Base-by-base conservation (phyloP, 805 yeast genomes). In the Yarrowia phangngaensis region DNA sequence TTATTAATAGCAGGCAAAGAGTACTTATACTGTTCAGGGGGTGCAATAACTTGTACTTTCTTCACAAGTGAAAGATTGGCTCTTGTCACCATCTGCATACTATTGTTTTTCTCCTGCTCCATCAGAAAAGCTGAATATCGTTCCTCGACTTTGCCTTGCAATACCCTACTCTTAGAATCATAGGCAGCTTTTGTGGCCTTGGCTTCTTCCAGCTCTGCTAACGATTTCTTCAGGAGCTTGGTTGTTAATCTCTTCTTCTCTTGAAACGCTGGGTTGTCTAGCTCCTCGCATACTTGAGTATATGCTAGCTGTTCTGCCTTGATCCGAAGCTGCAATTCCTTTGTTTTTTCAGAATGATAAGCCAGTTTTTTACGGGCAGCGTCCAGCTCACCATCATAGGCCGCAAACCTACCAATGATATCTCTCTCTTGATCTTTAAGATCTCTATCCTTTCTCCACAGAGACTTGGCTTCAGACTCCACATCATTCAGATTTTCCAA, bases 31-130 rank as follows among this genome's bases (percentile, higher is more conserved):
- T n/a, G n/a, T 5, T 9, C 17, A 2, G 24, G 24, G 2, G 45
- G 45, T 6, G 45, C 45, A 4, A 13, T 3, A 2, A 5, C 7
- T 7, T 68, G 68, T 2, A 51, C 33, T 2, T 13, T 26, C 12
- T 11, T n/a, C 6, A 38, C 19, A 17, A 27, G 31, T 2, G 13
- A 6, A 23, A 2, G 11, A 24, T 38, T 38, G 32, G 5, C 6
- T 3, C 45, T 23, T 7, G 2, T 11, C 2, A 38, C 45, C 1
- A 17, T 27, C 19, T 8, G 26, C 8, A 8, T n/a, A 7, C 9
- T 7, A 17, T 35, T 35, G 3, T 12, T n/a, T 1, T 22, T 29
- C 23, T n/a, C n/a, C 16, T 35, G 30, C 4, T 15, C 7, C 12
- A 24, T 17, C 16, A 35, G 17, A 9, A n/a, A n/a, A n/a, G n/a